Evolutionary conservation across 2,329 filamentous ascomycete species (phyloP), one percentile per base, ranked within the genome.

Genomic region (Fusarium nurragi): DNA sequence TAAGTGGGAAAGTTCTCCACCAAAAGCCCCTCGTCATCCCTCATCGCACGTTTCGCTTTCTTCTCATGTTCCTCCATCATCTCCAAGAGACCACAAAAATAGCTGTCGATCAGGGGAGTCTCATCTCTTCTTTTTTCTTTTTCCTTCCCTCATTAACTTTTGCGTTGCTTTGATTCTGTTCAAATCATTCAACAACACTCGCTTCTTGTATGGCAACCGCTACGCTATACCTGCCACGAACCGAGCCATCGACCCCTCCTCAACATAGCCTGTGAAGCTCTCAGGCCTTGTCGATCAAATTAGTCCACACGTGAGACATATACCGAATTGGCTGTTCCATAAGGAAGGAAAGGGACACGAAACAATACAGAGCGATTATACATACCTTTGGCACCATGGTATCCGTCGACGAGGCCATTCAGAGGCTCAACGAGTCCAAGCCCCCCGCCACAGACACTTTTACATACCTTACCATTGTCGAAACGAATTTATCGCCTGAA

Each of bases 401-500:
- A 34, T 69, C 76, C 49, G 74, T 76, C 26, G 74, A 79, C 30
- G 77, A 79, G 61, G 76, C 79, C 55, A 75, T 83, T 48, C 73
- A 78, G 70, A 79, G 81, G 28, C 80, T 86, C 57, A 73, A 77
- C 43, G 82, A 84, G 64, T 80, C 82, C 39, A 77, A 78, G 23
- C 83, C 83, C 8, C 83, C 83, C 4, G 80, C 80, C 19, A 84
- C 82, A 34, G 91, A 94, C 74, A 84, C 85, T 64, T 85, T 93
- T 71, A 93, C 90, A 21, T 94, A 93, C 76, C 84, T 94, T 52
- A 93, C 90, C 54, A 88, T 94, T 64, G 80, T 94, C 71, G 90
- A 93, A 75, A 87, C 90, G 76, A 89, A 91, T 67, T 81, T 93
- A 41, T 87, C 84, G 6, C 83, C 86, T 18, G 87, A 89, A 58